Conservation (phyloP, 257 asterid genomes). For the Rhazya stricta region DNA sequence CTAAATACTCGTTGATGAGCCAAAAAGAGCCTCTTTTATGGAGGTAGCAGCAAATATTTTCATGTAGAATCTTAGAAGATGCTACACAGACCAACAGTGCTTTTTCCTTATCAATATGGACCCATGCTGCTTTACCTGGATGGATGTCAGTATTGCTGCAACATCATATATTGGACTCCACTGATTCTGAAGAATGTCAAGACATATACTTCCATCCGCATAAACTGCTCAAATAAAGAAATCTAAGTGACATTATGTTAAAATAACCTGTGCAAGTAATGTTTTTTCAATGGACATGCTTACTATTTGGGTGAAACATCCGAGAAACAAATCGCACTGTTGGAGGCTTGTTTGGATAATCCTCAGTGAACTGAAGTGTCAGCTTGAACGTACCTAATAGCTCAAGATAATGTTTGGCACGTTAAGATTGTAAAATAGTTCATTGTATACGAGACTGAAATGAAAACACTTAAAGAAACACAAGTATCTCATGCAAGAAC, state of each 20-base stretch:
- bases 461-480: background rate
- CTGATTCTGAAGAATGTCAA: conserved; percentile 93
- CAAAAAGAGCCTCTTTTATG: background rate
- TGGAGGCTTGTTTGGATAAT: conserved; percentile 82
- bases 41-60: background rate
- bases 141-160: conserved; percentile 86
- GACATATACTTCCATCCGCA: conserved; percentile 91
- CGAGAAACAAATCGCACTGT: conserved; percentile 76
- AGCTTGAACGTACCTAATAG: conserved; percentile 63
- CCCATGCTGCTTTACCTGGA: conserved; percentile 50
- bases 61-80: background rate
- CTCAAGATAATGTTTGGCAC: conserved; percentile 22
- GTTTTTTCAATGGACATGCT: conserved; percentile 19
- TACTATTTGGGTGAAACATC: conserved; percentile 89
- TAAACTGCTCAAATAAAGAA: conserved; percentile 53
- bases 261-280: background rate
- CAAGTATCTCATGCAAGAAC: background rate
- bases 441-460: background rate
- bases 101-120: background rate
- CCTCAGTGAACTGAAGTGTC: conserved; percentile 70
- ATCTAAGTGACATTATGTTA: conserved; percentile 14
- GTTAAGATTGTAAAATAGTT: background rate
- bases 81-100: background rate
- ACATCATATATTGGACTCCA: conserved; percentile 97
- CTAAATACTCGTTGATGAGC: background rate